Conservation (phyloP, 1,284 basidiomycete species). For the Schizopora paradoxa region DNA sequence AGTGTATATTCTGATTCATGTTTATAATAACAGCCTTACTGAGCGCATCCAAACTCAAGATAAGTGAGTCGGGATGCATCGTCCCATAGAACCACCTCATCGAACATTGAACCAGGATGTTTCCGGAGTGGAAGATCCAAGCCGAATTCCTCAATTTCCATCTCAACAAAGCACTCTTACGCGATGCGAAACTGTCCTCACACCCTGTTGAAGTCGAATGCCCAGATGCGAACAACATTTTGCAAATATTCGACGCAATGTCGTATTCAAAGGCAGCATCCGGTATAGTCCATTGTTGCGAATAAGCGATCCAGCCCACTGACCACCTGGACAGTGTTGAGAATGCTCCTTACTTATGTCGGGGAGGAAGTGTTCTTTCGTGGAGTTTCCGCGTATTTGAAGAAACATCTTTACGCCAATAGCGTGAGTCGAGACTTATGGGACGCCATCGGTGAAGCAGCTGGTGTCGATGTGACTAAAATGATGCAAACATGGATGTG, state of each 20-base stretch:
- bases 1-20: constrained; percentile 24
- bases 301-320: neutral
- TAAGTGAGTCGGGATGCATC: constrained; percentile 34
- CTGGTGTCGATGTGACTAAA: constrained; percentile 67
- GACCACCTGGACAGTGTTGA: constrained; percentile 54
- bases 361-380: constrained; percentile 87
- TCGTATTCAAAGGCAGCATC: constrained; percentile 90
- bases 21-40: too few species aligned
- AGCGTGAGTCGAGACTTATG: constrained; percentile 87
- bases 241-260: constrained; percentile 84
- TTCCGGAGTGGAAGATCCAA: constrained; percentile 74
- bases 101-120: constrained; percentile 44
- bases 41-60: too few species aligned
- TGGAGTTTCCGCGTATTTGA: constrained; percentile 89
- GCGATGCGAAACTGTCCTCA: constrained; percentile 89
- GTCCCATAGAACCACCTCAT: constrained; percentile 10
- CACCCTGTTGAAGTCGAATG: constrained; percentile 95
- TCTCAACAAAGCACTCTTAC: constrained; percentile 61
- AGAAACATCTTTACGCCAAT: constrained; percentile 81
- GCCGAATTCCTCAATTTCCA: constrained; percentile 64
- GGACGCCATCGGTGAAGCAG: constrained; percentile 80
- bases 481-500: constrained; percentile 94
- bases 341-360: constrained; percentile 88
- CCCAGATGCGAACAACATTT: constrained; percentile 82
- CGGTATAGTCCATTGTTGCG: constrained; percentile 33